phyloP scores from a whole-genome alignment of 2,329 filamentous ascomycete species.

The Zymoseptoria tritici region DNA sequence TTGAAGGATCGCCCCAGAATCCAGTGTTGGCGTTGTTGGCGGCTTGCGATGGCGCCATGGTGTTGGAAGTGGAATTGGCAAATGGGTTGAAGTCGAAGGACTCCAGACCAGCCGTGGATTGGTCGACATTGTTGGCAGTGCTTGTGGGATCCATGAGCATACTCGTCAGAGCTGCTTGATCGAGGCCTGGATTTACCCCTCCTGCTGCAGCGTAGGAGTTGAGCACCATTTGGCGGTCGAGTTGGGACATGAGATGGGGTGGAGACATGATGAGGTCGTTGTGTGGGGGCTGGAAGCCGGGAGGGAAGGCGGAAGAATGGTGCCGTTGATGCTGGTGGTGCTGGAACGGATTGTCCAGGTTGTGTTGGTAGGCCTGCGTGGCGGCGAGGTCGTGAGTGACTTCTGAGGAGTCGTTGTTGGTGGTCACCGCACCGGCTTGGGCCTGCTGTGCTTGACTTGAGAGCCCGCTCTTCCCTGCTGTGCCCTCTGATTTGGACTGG shows the following conservation, averaged over 20 bases:
- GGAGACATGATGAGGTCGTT: slow-evolving; percentile 26
- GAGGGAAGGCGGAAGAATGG: slow-evolving; percentile 37
- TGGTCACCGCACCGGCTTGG: slow-evolving; percentile 13
- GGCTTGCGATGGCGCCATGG: background rate
- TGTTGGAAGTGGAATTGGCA: slow-evolving; percentile 12
- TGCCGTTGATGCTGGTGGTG: slow-evolving; percentile 19
- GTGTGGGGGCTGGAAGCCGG: slow-evolving; percentile 23
- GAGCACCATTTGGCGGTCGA: slow-evolving; percentile 70
- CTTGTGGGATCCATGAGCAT: slow-evolving; percentile 11
- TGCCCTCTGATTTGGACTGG: slow-evolving; percentile 21
- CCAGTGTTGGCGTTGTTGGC: slow-evolving; percentile 11
- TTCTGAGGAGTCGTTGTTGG: slow-evolving; percentile 10
- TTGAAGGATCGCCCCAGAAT: slow-evolving; percentile 38
- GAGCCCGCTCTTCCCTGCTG: background rate
- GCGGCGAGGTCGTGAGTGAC: slow-evolving; percentile 18
- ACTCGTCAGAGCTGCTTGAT: slow-evolving; percentile 24
- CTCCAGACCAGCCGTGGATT: slow-evolving; percentile 8
- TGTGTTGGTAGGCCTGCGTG: slow-evolving; percentile 8
- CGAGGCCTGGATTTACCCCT: slow-evolving; percentile 35
- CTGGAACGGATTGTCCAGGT: slow-evolving; percentile 28
- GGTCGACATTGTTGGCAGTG: background rate
- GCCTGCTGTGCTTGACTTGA: slow-evolving; percentile 5
- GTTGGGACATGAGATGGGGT: slow-evolving; percentile 52
- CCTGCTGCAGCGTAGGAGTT: slow-evolving; percentile 53
- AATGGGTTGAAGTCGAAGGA: slow-evolving; percentile 24